A percentile compares a stretch with the other conserved stretches of the same genome.
Evolutionary conservation across 768 basidiomycete species (phyloP).

Genomic region (Lepiota venenata): DNA sequence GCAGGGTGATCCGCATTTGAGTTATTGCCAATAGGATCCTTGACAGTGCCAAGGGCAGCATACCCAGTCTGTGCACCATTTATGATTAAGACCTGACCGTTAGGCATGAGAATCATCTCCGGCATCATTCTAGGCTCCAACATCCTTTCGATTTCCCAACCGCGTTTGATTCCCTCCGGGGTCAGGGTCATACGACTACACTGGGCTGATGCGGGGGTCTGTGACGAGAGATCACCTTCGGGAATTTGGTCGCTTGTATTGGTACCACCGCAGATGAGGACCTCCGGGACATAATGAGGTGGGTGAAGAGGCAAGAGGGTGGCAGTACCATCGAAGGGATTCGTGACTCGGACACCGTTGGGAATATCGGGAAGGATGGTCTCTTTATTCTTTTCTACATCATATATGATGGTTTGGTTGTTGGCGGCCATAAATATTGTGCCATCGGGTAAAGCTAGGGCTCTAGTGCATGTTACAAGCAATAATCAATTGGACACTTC

Average conservation of each 20-base stretch:
- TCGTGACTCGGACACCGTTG: constrained; percentile 39
- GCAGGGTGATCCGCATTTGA: constrained; percentile 30
- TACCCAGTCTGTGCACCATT: constrained; percentile 42
- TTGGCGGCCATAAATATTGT: constrained; percentile 39
- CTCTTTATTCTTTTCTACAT: constrained; percentile 33
- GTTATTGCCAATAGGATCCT: constrained; percentile 20
- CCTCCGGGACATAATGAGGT: constrained; percentile 38
- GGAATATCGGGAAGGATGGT: constrained; percentile 39
- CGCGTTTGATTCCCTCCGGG: constrained; percentile 35
- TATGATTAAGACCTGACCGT: constrained; percentile 40
- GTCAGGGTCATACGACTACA: constrained; percentile 41
- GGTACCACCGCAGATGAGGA: constrained; percentile 46
- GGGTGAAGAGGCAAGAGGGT: constrained; percentile 34
- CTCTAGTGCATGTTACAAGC: constrained; percentile 14
- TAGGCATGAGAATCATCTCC: constrained; percentile 37
- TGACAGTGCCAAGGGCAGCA: constrained; percentile 34
- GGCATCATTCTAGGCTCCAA: constrained; percentile 36
- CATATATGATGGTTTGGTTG: constrained; percentile 38
- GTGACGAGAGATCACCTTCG: constrained; percentile 30
- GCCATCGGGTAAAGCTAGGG: constrained; percentile 36
- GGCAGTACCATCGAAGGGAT: constrained; percentile 36
- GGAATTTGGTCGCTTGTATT: constrained; percentile 28
- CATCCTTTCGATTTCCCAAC: constrained; percentile 45
- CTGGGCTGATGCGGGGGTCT: constrained; percentile 39
- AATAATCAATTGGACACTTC: neutral